Evolutionary conservation across 2,329 filamentous ascomycete genomes (phyloP), one percentile per base, ranked within the genome.

Genomic region (Paecilomyces niveus): DNA sequence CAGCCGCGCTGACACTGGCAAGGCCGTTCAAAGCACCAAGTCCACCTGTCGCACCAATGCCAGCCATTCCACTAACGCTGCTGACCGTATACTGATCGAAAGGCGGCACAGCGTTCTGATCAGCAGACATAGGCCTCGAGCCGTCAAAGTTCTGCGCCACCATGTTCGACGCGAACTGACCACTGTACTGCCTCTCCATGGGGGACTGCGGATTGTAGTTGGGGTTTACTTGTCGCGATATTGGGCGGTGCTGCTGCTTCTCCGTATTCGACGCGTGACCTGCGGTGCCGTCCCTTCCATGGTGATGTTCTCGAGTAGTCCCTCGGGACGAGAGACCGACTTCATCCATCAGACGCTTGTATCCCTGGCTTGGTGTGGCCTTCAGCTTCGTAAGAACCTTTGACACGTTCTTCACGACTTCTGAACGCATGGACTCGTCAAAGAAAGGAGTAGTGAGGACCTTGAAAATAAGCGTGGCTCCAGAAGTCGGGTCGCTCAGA

Each of bases 311-410:
- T 50, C 72, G 70, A 31, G 70, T 67, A 54, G 66, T 66, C 45
- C 72, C 69, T 33, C 77, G 73, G 53, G 76, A 77, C 18, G 93
- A 95, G 39, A 99, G 78, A 60, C 93, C 92, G 65, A 99, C 94
- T 72, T 99, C 94, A 68, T 99, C 94, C 94, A 99, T 99, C 60
- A 99, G 79, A 56, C 94, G 89, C 82, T 97, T 99, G 80, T 99
- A 99, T 56, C 94, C 94, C 76, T 97, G 94, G 62, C 88, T 89
- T 15, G 94, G 91, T 68, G 96, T 90, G 5, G 92, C 93, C 78
- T 97, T 97, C 75, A 97, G 88, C 68, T 89, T 89, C 33, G 93
- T 77, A 33, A 99, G 82, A 45, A 97, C 92, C 67, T 86, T 90
- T 70, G 93, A 91, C 55, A 99, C 90, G 59, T 92, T 97, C 68